Evolutionary conservation across 345 rosid genomes (phyloP).

Genomic region (Lepidium didymum): DNA sequence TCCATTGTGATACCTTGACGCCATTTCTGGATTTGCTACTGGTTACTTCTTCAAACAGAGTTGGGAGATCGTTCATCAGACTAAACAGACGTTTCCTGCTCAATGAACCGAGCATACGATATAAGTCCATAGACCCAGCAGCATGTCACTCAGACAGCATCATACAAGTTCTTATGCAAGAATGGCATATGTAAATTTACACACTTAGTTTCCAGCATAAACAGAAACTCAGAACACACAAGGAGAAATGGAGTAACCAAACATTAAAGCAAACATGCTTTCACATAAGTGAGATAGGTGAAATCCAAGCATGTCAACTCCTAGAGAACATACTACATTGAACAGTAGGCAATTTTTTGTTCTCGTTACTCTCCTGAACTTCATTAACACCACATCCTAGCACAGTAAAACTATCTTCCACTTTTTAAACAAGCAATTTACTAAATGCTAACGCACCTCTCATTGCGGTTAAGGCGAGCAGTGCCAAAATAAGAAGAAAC

Average conservation of each 20-base stretch:
- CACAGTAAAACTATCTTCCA: neutral
- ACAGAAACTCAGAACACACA: neutral
- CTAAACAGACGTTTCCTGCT: constrained; percentile 68
- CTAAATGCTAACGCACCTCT: constrained; percentile 39
- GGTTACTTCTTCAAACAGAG: constrained; percentile 62
- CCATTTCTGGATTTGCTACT: constrained; percentile 74
- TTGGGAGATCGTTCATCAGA: constrained; percentile 65
- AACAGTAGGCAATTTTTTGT: too few relatives aligned
- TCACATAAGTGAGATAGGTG: neutral
- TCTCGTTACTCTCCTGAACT: too few relatives aligned
- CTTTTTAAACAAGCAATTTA: neutral
- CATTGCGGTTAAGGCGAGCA: constrained; percentile 67
- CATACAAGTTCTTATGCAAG: neutral
- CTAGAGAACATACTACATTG: neutral
- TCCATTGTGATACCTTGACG: constrained; percentile 44
- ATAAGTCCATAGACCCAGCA: neutral
- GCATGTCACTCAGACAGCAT: neutral
- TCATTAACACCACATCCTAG: neutral
- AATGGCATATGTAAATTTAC: neutral
- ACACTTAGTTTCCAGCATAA: neutral
- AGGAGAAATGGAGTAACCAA: neutral
- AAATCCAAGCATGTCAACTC: neutral
- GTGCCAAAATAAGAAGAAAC: constrained; percentile 78
- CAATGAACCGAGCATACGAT: neutral
- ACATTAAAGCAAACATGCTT: neutral